A percentile compares a stretch with the other conserved stretches of the same genome.
These are phyloP conservation scores for Emergomyces africanus DNA, from an alignment of 2,329 filamentous ascomycete genomes.

Conservation along the genomic window DNA sequence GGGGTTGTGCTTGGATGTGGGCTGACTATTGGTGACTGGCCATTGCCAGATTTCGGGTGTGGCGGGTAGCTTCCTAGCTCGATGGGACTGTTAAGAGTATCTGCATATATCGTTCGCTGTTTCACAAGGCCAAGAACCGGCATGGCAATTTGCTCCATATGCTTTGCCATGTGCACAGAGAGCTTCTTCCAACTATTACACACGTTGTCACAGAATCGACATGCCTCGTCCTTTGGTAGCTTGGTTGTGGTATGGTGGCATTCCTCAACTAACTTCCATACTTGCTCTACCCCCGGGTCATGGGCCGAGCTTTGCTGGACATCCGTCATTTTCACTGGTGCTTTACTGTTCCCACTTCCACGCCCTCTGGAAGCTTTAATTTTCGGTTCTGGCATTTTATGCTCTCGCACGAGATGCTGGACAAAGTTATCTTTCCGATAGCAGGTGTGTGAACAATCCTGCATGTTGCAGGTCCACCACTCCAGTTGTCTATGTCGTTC, in stretches of 20 bases:
- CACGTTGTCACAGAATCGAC: slow-evolving; percentile 71
- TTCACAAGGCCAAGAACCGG: slow-evolving; percentile 51
- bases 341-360: slow-evolving; percentile 45
- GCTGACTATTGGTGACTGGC: neutral
- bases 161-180: slow-evolving; percentile 83
- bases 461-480: slow-evolving; percentile 76
- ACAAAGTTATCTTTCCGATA: slow-evolving; percentile 87
- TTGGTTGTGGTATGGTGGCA: slow-evolving; percentile 59
- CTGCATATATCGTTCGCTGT: slow-evolving; percentile 30
- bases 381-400: slow-evolving; percentile 74
- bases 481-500: slow-evolving; percentile 81
- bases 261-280: slow-evolving; percentile 64
- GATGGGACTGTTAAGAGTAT: slow-evolving; percentile 19
- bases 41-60: neutral
- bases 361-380: slow-evolving; percentile 54
- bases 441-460: slow-evolving; percentile 70
- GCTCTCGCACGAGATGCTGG: slow-evolving; percentile 82
- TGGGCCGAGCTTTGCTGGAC: slow-evolving; percentile 16
- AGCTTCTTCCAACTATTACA: slow-evolving; percentile 86
- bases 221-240: slow-evolving; percentile 62
- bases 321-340: slow-evolving; percentile 15
- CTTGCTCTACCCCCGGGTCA: slow-evolving; percentile 41
- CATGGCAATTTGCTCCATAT: slow-evolving; percentile 85
- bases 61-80: neutral
- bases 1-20: neutral